Evolutionary conservation across 495 filamentous ascomycete species (phyloP), one percentile per base, ranked within the genome.

Genomic region (Aspergillus nanangensis): DNA sequence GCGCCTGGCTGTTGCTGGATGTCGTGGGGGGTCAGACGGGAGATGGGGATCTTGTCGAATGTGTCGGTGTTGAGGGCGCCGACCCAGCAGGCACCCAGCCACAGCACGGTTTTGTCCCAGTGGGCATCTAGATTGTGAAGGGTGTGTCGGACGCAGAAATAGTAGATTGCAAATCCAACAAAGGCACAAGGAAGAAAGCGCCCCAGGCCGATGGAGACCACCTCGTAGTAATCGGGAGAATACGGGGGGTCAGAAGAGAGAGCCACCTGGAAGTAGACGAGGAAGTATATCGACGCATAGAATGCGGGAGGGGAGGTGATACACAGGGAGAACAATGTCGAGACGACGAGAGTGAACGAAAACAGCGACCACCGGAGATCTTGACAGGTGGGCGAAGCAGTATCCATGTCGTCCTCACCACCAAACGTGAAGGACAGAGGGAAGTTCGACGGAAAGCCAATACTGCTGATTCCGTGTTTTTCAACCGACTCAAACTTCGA

Each of bases 21-120:
- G 50, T 92, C 88, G 49, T 85, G 81, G 0, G 76, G 71, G 1
- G 84, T 91, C 11, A 93, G 71, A 15, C 88, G 78, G 33, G 81
- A 77, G 55, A 93, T 84, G 3, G 88, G 88, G 55, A 93, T 86
- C 8, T 64, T 65, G 52, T 88, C 84, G 52, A 93, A 80, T 5
- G 88, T 90, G 52, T 87, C 79, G 45, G 87, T 90, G 31, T 79
- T 82, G 24, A 92, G 65, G 8, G 86, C 83, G 21, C 85, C 87
- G 43, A 91, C 71, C 88, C 88, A 92, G 63, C 80, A 83, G 15
- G 73, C 76, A 0, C 83, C 82, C 5, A 91, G 71, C 86, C 86
- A 90, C 20, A 90, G 66, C 19, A 90, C 51, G 0, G 87, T 84
- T 60, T 86, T 88, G 51, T 90, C 86, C 50, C 83, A 62, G 51